Evolutionary conservation across 495 filamentous ascomycete genomes (phyloP), one percentile per base, ranked within the genome.

Genomic region (Arthonia radiata): DNA sequence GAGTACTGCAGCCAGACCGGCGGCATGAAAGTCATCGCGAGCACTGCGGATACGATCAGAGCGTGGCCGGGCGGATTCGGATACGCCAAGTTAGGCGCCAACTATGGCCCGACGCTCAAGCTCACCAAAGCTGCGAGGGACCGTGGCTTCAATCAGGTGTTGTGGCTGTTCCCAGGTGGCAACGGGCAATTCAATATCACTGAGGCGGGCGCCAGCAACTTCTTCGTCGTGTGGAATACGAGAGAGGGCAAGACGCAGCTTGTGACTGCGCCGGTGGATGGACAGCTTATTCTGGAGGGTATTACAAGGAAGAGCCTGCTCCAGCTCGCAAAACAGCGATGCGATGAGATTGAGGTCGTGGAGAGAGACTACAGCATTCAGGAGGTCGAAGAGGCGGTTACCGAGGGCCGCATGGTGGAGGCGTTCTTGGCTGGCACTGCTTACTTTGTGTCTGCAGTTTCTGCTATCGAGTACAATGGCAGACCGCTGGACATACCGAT

Each of bases 111-210:
- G 4, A 65, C 57, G 14, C 52, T 92, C 22, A 57, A 73, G 31
- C 71, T 78, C 2, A 77, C 81, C 23, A 53, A 57, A 19, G 68
- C 78, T 42, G 81, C 81, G 5, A 50, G 59, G 30, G 54, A 50
- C 7, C 44, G 57, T 29, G 81, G 81, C 3, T 91, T 67, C 36
- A 61, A 81, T 38, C 81, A 91, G 56, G 71, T 90, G 17, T 61
- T 92, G n/a, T 92, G 81, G 81, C 57, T 92, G 26, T 80, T 83
- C 35, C n/a, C n/a, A n/a, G n/a, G n/a, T n/a, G n/a, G n/a, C n/a
- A n/a, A n/a, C n/a, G 77, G 74, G 2, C 46, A 57, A 24, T 53
- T 80, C 23, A 11, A 22, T 22, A 74, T 89, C 23, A 92, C 81
- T 4, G 81, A 92, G 52, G 80, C 80, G 1, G 81, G 81, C n/a